Conservation (phyloP, 2,329 filamentous ascomycete genomes). For the Fusarium subtropicale region DNA sequence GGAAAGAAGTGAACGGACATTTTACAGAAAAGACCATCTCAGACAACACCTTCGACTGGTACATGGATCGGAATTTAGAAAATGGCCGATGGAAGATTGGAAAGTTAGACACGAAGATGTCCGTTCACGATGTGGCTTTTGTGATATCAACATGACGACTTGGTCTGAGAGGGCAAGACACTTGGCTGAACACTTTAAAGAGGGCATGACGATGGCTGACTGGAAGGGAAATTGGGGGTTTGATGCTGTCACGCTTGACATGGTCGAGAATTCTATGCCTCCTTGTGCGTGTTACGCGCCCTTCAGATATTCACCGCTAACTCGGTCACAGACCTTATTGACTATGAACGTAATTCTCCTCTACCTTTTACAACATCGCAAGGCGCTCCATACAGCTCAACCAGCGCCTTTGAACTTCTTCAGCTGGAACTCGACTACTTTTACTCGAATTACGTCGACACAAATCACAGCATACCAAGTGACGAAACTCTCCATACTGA, state of each 20-base stretch:
- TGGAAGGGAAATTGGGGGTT: constrained; percentile 60
- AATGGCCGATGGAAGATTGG: constrained; percentile 59
- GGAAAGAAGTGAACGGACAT: constrained; percentile 51
- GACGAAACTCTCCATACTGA: constrained; percentile 41
- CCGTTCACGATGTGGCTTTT: constrained; percentile 57
- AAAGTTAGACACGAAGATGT: constrained; percentile 52
- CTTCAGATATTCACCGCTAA: fast-evolving
- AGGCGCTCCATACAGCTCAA: constrained; percentile 34
- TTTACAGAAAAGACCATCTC: constrained; percentile 59
- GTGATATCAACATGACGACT: constrained; percentile 50
- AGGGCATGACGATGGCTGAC: constrained; percentile 56
- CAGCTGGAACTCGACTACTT: constrained; percentile 52
- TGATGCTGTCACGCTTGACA: constrained; percentile 50
- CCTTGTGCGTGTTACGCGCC: constrained; percentile 48
- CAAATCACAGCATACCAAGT: constrained; percentile 30
- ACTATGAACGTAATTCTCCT: constrained; percentile 36
- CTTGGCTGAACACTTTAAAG: constrained; percentile 57
- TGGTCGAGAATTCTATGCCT: constrained; percentile 57
- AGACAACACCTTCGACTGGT: constrained; percentile 58
- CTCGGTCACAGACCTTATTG: constrained; percentile 6
- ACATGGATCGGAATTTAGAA: constrained; percentile 55
- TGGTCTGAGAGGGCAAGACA: constrained; percentile 55
- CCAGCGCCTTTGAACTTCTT: constrained; percentile 51
- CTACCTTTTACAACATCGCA: constrained; percentile 40
- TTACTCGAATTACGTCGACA: constrained; percentile 43